Evolutionary conservation across 768 basidiomycete genomes (phyloP).

Genomic region (Auriscalpium orientale): DNA sequence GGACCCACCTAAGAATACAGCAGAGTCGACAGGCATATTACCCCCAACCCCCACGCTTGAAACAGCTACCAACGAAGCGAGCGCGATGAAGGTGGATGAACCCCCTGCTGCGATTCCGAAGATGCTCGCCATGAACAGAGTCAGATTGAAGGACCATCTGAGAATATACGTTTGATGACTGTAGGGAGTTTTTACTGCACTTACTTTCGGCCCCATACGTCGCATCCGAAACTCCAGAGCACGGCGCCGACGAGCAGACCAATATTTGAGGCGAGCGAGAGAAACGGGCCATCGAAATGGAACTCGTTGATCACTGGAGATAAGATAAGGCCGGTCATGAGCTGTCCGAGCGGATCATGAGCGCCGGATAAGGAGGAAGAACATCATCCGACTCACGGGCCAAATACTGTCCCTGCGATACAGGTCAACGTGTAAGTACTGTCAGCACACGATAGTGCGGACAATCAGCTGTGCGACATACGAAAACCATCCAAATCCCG

Average conservation of each 20-base stretch:
- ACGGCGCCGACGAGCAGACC: constrained; percentile 46
- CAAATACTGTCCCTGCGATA: constrained; percentile 58
- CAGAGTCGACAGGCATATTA: constrained; percentile 49
- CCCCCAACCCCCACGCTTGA: constrained; percentile 47
- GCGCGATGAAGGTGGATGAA: constrained; percentile 37
- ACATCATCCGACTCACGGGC: constrained; percentile 42
- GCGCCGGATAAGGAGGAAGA: not conserved
- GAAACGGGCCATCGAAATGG: constrained; percentile 36
- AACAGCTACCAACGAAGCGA: constrained; percentile 40
- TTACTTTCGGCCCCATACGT: constrained; percentile 43
- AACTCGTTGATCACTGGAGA: constrained; percentile 44
- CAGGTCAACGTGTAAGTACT: not conserved
- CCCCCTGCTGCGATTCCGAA: constrained; percentile 47
- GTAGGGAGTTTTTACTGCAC: constrained; percentile 1
- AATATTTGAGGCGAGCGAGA: constrained; percentile 44
- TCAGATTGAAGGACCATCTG: constrained; percentile 48
- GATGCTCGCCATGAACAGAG: constrained; percentile 43
- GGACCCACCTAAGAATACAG: constrained; percentile 39
- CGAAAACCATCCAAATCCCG: constrained; percentile 75
- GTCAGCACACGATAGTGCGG: not conserved
- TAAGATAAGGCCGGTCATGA: constrained; percentile 37
- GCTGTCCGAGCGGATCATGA: constrained; percentile 17
- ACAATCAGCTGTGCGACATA: constrained; percentile 28
- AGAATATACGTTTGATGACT: not conserved
- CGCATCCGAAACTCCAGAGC: constrained; percentile 41